These are phyloP conservation scores for Umbellularia californica DNA, from an alignment of 164 flowering plant genomes.

Conservation along the genomic window DNA sequence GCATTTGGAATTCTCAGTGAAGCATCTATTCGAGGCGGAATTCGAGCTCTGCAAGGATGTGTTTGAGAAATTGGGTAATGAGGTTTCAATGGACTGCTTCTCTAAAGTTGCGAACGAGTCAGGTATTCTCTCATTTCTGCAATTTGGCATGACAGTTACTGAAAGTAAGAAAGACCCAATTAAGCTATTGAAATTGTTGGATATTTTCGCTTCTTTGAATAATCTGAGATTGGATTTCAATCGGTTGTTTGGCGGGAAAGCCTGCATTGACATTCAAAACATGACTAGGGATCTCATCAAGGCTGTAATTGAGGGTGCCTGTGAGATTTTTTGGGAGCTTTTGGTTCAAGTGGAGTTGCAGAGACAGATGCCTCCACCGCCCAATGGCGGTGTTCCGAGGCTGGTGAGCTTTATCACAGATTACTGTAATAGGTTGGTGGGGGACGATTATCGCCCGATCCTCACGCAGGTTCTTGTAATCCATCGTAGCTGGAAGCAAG, in stretches of 20 bases:
- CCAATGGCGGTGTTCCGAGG: conserved; percentile 77
- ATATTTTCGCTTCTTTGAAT: conserved; percentile 71
- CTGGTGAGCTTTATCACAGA: conserved; percentile 67
- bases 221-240: conserved; percentile 85
- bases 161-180: conserved; percentile 88
- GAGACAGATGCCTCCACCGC: conserved; percentile 66
- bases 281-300: conserved; percentile 84
- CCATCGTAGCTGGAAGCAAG: conserved; percentile 81
- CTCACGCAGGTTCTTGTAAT: conserved; percentile 73
- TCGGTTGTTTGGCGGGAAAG: conserved; percentile 80
- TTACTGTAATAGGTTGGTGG: conserved; percentile 69
- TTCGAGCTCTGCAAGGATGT: conserved; percentile 81
- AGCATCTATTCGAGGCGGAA: conserved; percentile 82
- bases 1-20: conserved; percentile 92
- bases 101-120: conserved; percentile 74
- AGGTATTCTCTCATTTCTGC: conserved; percentile 83
- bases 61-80: conserved; percentile 67
- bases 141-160: conserved; percentile 75
- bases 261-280: conserved; percentile 79
- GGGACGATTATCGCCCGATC: conserved; percentile 67
- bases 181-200: conserved; percentile 73
- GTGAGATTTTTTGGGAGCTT: conserved; percentile 92
- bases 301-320: conserved; percentile 76
- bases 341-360: conserved; percentile 77
- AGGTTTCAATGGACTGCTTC: conserved; percentile 83